Evolutionary conservation across 345 rosid genomes (phyloP).

Genomic region (Chamaenerion angustifolium): DNA sequence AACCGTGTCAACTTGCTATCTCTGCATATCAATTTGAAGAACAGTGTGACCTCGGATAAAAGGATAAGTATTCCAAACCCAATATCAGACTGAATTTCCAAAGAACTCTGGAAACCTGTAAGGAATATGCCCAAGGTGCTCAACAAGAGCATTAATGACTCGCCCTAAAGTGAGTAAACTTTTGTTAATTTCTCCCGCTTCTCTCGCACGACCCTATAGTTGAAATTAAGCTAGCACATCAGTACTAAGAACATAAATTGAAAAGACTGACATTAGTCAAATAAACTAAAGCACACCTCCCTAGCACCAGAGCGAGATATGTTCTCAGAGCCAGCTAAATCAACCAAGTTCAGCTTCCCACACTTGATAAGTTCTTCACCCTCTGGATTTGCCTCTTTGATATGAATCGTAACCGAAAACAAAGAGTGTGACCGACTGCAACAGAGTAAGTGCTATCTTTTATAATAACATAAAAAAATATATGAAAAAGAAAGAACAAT

Average conservation of each 20-base stretch:
- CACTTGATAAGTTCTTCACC: constrained; percentile 98
- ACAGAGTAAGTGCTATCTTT: constrained; percentile 9
- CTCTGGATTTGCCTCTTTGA: constrained; percentile 95
- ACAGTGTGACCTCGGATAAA: background rate
- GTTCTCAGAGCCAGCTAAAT: constrained; percentile 97
- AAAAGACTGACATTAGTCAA: too few relatives aligned
- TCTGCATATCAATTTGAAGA: constrained; percentile 23
- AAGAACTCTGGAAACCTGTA: constrained; percentile 23
- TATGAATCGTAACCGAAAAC: constrained; percentile 92
- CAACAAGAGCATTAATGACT: constrained; percentile 96
- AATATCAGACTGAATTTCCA: constrained; percentile 14
- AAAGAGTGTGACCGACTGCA: constrained; percentile 98
- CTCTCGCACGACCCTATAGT: constrained; percentile 88
- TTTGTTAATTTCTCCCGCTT: constrained; percentile 99
- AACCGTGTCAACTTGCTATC: constrained; percentile 99
- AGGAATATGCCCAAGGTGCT: constrained; percentile 95
- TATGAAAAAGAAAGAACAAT: constrained; percentile 2
- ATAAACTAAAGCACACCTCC: constrained; percentile 35
- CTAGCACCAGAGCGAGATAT: constrained; percentile 99
- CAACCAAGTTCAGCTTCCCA: constrained; percentile 95
- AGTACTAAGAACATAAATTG: too few relatives aligned
- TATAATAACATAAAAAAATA: background rate
- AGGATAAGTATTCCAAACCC: background rate
- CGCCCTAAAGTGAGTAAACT: constrained; percentile 94
- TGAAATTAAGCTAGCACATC: background rate